Conservation (phyloP, 2,329 filamentous ascomycete genomes). For the Sclerotinia sclerotiorum region DNA sequence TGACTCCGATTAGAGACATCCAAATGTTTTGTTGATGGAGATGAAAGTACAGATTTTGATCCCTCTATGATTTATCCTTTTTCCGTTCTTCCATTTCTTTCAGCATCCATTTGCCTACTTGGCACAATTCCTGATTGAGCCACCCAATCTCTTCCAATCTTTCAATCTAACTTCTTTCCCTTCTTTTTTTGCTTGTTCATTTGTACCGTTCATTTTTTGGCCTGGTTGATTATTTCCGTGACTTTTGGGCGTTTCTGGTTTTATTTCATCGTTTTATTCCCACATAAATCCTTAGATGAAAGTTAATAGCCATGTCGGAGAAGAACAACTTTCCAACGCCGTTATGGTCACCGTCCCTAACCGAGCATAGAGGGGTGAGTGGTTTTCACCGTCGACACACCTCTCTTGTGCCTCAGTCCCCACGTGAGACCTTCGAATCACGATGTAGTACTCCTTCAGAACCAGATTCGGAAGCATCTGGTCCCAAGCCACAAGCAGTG, state of each 20-base stretch:
- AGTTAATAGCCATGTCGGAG: slow-evolving; percentile 3
- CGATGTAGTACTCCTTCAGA: slow-evolving; percentile 14
- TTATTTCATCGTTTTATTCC: not conserved
- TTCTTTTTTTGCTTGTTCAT: not conserved
- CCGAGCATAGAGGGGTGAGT: not conserved
- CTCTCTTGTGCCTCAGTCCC: slow-evolving; percentile 16
- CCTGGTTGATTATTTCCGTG: not conserved
- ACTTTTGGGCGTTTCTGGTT: not conserved
- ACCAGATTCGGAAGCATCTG: slow-evolving; percentile 15
- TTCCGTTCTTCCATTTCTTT: not conserved
- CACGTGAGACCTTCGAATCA: slow-evolving; percentile 12
- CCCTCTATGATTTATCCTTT: not conserved
- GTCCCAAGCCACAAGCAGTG: slow-evolving; percentile 43
- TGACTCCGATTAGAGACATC: not conserved
- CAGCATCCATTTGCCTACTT: not conserved
- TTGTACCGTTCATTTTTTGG: not conserved
- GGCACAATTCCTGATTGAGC: not conserved
- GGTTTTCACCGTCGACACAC: slow-evolving; percentile 16
- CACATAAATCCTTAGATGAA: not conserved
- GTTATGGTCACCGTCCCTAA: not conserved
- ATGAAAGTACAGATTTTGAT: not conserved
- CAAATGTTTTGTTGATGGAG: not conserved
- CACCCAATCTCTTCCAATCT: not conserved
- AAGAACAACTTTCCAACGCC: not conserved
- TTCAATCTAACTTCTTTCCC: not conserved